phyloP scores from a whole-genome alignment of 306 rosid species.

The Sphenostylis stenocarpa region DNA sequence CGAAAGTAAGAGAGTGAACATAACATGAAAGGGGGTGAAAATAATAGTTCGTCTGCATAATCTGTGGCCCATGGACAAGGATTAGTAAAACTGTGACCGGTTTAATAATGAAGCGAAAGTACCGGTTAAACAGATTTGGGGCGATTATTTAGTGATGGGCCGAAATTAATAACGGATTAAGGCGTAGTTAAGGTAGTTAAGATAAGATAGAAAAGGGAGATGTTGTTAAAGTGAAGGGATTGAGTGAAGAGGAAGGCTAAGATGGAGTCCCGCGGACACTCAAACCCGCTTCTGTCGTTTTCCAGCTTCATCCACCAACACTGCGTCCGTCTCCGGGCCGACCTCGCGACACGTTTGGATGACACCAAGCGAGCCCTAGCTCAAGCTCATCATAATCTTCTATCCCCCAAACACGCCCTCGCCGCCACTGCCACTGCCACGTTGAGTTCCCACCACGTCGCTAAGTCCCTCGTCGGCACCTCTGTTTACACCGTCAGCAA shows the following conservation, averaged over 20 bases:
- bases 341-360: slow-evolving; percentile 59
- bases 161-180: neutral
- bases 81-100: neutral
- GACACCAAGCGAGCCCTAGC: slow-evolving; percentile 61
- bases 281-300: slow-evolving; percentile 69
- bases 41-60: too few species aligned
- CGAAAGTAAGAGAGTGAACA: too few species aligned
- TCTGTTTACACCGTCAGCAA: slow-evolving; percentile 88
- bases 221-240: neutral
- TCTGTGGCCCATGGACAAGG: neutral
- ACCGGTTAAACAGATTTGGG: neutral
- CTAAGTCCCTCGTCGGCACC: slow-evolving; percentile 80
- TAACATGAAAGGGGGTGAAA: too few species aligned
- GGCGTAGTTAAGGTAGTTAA: neutral
- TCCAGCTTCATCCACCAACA: slow-evolving; percentile 70
- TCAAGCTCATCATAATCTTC: slow-evolving; percentile 27
- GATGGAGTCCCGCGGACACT: slow-evolving; percentile 50
- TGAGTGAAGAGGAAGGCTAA: neutral
- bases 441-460: slow-evolving; percentile 62
- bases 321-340: slow-evolving; percentile 61
- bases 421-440: slow-evolving; percentile 77
- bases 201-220: neutral
- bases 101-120: too few species aligned
- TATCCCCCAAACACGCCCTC: slow-evolving; percentile 49
- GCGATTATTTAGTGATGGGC: neutral